A percentile compares a stretch with the other conserved stretches of the same genome.
Conservation (phyloP, 495 filamentous ascomycete species). For the Trypethelium eluteriae region DNA sequence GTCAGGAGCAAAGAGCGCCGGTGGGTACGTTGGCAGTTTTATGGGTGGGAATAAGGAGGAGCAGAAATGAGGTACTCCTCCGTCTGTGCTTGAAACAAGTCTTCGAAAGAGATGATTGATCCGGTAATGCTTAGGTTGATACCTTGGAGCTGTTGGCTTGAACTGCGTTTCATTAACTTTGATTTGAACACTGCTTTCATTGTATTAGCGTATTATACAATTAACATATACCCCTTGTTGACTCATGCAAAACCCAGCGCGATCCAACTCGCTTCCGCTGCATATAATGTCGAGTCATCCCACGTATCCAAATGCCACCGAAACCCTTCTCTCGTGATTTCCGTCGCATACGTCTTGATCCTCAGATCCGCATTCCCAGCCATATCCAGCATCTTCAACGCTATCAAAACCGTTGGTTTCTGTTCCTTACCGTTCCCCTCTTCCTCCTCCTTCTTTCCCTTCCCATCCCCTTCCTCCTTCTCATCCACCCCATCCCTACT, state of each 20-base stretch:
- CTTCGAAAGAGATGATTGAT: not conserved
- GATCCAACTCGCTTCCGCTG: conserved; percentile 22
- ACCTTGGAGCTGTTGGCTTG: not conserved
- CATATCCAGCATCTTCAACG: conserved; percentile 23
- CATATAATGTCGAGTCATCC: conserved; percentile 23
- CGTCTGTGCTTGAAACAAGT: not conserved
- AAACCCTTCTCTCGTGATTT: conserved; percentile 35
- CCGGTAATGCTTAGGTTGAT: not conserved
- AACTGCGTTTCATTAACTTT: not conserved
- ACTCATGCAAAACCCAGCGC: conserved; percentile 13
- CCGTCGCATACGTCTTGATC: conserved; percentile 40
- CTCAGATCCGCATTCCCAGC: conserved; percentile 28
- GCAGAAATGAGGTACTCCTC: conserved; percentile 14
- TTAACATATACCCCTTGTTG: not conserved
- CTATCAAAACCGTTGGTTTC: conserved; percentile 21
- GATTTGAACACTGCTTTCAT: not conserved
- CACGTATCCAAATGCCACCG: conserved; percentile 24
- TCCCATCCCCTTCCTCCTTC: not conserved
- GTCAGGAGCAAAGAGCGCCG: conserved; percentile 31
- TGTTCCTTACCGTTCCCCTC: not conserved
- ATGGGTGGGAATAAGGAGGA: conserved; percentile 27
- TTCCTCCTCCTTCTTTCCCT: not conserved
- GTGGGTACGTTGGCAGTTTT: conserved; percentile 32
- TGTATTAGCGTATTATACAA: conserved; percentile 1
- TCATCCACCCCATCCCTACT: not conserved